These are phyloP conservation scores for Metschnikowia anglica DNA, from an alignment of 805 yeast species.

Conservation along the genomic window DNA sequence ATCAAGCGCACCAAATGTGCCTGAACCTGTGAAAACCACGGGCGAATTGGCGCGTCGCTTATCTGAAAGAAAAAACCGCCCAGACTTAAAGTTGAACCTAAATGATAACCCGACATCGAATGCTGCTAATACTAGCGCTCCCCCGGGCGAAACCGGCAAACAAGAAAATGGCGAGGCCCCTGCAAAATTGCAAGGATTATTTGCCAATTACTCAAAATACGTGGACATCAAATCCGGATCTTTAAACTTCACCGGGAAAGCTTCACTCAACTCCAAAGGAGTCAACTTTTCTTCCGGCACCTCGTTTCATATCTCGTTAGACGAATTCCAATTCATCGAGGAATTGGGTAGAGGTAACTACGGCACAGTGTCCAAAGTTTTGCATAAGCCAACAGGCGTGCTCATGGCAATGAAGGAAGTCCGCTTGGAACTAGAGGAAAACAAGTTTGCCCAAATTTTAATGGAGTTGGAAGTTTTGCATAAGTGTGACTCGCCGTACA, in stretches of 20 bases:
- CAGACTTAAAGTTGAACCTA: constrained; percentile 39
- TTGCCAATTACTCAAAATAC: constrained; percentile 82
- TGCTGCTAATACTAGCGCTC: constrained; percentile 22
- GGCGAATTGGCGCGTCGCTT: constrained; percentile 39
- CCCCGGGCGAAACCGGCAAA: constrained; percentile 19
- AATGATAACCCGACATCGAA: constrained; percentile 17
- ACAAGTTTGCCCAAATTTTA: constrained; percentile 88
- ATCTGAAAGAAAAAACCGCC: constrained; percentile 40
- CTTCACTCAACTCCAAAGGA: constrained; percentile 88
- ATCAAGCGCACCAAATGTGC: constrained; percentile 11
- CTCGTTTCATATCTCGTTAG: constrained; percentile 80
- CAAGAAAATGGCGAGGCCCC: constrained; percentile 15
- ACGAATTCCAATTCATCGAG: constrained; percentile 76
- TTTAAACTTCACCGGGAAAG: constrained; percentile 88
- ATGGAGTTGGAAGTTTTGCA: constrained; percentile 96
- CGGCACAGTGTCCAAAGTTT: constrained; percentile 91
- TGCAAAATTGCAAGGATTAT: constrained; percentile 52
- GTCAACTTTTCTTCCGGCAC: constrained; percentile 88
- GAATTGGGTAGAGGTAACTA: constrained; percentile 96
- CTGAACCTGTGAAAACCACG: constrained; percentile 23
- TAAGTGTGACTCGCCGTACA: constrained; percentile 84
- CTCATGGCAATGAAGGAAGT: constrained; percentile 98
- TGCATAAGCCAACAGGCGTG: constrained; percentile 89
- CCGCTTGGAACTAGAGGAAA: constrained; percentile 85
- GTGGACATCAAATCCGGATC: constrained; percentile 91